Evolutionary conservation across 495 filamentous ascomycete genomes (phyloP), one percentile per base, ranked within the genome.

Genomic region (Podospora comata): DNA sequence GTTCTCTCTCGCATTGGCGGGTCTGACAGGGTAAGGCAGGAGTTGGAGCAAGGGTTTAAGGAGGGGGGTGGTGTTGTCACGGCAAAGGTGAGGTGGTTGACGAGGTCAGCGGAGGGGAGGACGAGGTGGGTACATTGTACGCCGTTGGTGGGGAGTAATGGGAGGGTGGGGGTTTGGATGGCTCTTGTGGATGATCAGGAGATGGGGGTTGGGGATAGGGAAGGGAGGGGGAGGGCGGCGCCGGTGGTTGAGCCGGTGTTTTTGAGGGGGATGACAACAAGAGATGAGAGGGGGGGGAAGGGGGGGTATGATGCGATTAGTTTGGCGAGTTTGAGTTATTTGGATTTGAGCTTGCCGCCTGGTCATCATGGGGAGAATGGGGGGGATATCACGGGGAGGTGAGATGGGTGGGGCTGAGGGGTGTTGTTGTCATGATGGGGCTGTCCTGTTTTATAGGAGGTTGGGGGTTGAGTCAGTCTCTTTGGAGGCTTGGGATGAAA

Each of bases 131-230:
- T 90, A 55, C 87, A 89, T 69, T 87, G 85, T 74, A 89, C 86
- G 39, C 87, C 88, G 13, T 75, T 90, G 15, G 61, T 86, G 16
- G 86, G 87, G 0, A 79, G 75, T 34, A 83, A 89, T 67, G 83
- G 85, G 18, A 77, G 81, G 11, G 80, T 89, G 9, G 88, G 88
- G 62, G 87, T 88, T 0, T 89, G 86, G 87, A 87, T 90, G 85
- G 83, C 89, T 0, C 81, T 90, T 71, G 83, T 89, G 0, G 86
- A 89, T 58, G 81, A 80, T 65, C 23, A 23, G 23, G 79, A 83
- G 26, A 59, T 26, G 26, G 56, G 20, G 16, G 7, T 59, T 59
- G 3, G 20, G 4, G 1, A 59, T 27, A 34, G n/a, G 32, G 39
- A 19, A 55, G 55, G 30, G 1, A 15, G 34, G 27, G 6, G 48